Base-by-base conservation (phyloP, 2,329 filamentous ascomycete species). In the Byssothecium circinans region DNA sequence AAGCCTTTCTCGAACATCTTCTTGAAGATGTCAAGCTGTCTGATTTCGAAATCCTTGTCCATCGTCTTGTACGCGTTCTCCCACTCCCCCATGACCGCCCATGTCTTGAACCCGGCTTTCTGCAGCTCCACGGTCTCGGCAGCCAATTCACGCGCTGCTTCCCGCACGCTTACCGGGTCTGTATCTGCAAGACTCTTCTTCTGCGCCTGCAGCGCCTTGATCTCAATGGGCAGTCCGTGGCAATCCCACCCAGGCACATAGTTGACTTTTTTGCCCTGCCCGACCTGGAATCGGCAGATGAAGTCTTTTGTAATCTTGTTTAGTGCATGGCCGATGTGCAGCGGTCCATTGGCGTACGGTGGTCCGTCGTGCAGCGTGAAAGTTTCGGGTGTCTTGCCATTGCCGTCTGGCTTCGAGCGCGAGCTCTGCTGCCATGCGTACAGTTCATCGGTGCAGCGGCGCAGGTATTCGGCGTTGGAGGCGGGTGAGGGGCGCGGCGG, bases 241-340 rank as follows among this genome's bases (percentile, higher is more conserved):
- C 94, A 99, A 69, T 99, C 95, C 94, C 94, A 99, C 37, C 94
- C 92, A 2, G 94, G 94, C 14, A 91, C 79, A 65, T 95, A 99
- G 32, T 84, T 79, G 27, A 97, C 85, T 53, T 83, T 80, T 58
- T 82, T 85, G 15, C 89, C 94, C 64, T 86, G 81, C 51, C 88
- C 84, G 50, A 97, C 76, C 74, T 96, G 85, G 52, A 87, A 84
- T 33, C 94, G 83, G 59, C 91, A 80, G 52, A 95, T 89, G 63
- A 97, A 88, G 72, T 99, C 94, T 76, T 99, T 99, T 50, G 96
- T 78, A 59, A 97, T 87, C 75, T 99, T 99, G 74, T 99, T 99
- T 66, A 99, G 77, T 29, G 94, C 91, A 77, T 99, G 94, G 2
- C 94, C 94, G 51, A 95, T 84, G 65, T 99, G 94, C 8, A 99